phyloP scores from a whole-genome alignment of 257 asterid genomes.

The Solanum gandarillasii region DNA sequence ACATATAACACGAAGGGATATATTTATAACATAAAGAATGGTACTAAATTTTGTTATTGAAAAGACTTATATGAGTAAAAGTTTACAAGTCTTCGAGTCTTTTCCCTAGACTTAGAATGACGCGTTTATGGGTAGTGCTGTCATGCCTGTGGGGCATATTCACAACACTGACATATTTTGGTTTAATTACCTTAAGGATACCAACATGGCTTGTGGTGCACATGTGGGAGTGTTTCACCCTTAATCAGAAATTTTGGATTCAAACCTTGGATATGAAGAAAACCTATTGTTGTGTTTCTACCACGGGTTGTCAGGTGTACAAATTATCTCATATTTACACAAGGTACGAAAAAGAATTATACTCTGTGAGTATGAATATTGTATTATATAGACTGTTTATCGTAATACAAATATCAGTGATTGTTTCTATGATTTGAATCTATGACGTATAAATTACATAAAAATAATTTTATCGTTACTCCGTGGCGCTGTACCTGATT shows the following conservation, averaged over 20 bases:
- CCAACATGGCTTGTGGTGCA: too few relatives aligned
- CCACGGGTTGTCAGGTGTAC: background rate
- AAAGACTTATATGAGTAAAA: background rate
- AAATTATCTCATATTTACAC: background rate
- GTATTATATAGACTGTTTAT: too few relatives aligned
- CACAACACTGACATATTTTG: background rate
- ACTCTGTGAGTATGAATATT: too few relatives aligned
- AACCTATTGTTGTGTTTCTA: background rate
- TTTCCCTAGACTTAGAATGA: background rate
- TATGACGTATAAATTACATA: too few relatives aligned
- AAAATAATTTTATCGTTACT: background rate
- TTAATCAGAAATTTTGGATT: fast-evolving
- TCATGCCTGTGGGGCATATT: background rate
- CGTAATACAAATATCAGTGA: background rate
- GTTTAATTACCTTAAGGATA: too few relatives aligned
- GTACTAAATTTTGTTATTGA: background rate
- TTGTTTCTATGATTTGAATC: fast-evolving
- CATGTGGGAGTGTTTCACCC: fast-evolving
- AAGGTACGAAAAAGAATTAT: too few relatives aligned
- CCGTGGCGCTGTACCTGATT: background rate
- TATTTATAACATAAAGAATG: background rate
- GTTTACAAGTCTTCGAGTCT: background rate
- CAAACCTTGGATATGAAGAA: fast-evolving
- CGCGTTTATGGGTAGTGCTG: background rate
- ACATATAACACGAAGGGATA: background rate